Base-by-base conservation (phyloP, 2,329 filamentous ascomycete species). In the Exophiala dermatitidis region DNA sequence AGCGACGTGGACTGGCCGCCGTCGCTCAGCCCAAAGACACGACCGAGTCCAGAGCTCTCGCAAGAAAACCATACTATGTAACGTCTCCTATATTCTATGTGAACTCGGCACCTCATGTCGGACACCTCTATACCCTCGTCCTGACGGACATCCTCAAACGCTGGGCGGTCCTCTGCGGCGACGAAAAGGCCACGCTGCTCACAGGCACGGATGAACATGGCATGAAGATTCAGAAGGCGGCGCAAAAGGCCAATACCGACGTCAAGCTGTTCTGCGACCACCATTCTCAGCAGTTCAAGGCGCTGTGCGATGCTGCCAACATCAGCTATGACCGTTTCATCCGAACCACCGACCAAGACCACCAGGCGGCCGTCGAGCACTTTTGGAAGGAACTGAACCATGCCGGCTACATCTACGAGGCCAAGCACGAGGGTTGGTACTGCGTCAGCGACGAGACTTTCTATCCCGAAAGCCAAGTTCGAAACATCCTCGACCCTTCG, bases 81-180 rank as follows among this genome's bases (percentile, higher is more conserved):
- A 97, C 93, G 3, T 94, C 90, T 5, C 93, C 93, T 2, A 98
- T 98, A 9, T 98, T 97, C 75, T 98, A 98, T 71, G 93, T 98
- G 74, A 98, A 98, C 79, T 88, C 90, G 51, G 90, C 88, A 43
- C 93, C 93, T 47, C 93, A 98, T 74, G 82, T 97, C 59, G 93
- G 93, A 42, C 93, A 98, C 71, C 77, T 98, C 56, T 97, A 95
- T 69, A 88, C 86, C 40, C 90, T 97, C 82, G 78, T 97, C 64
- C 79, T 98, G 42, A 79, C 88, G 59, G 93, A 98, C 70, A 84
- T 95, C 49, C 74, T 95, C 62, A 98, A 97, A 71, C 80, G 93
- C 72, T 98, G 90, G 89, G 82, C 94, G 67, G 74, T 81, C 32
- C 77, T 98, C 48, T 81, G 85, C 56, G 88, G 88, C 36, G 73